Base-by-base conservation (phyloP, 192 early-diverging fungal species). In the Diversispora eburnea region DNA sequence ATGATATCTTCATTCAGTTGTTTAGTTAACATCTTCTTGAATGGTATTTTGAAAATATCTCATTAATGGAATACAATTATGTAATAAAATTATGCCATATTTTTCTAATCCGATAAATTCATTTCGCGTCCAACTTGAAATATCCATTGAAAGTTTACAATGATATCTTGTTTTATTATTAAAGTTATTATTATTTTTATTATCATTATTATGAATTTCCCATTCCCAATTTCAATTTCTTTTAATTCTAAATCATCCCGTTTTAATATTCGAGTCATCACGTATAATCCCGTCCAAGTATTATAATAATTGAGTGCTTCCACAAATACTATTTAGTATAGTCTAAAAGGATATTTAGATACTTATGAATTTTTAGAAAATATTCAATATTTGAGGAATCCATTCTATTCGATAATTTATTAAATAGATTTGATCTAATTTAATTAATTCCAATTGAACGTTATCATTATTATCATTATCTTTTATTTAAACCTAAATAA, bases 151-250 rank as follows among this genome's bases (percentile, higher is more conserved):
- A 33, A 33, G 25, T 33, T 33, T 33, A 33, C 25, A 33, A 33
- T 33, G 25, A 33, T 2, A 33, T 33, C 25, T 33, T 2, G 25
- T 33, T 33, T 33, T 33, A 33, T 33, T 33, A 33, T n/a, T n/a
- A n/a, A n/a, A n/a, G n/a, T n/a, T n/a, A n/a, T 33, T 33, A 7
- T 22, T 13, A 42, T 39, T 39, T 5, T 33, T 25, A 20, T 59
- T 9, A 54, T 4, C 12, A 25, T 33, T 39, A 12, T 13, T n/a
- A 2, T 25, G 9, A 6, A 72, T 46, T 3, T 57, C 70, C 70
- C 70, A 72, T 49, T 59, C 70, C 70, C 61, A n/a, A 72, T 39
- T 17, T 13, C 47, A 19, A 72, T 49, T 41, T 72, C 70, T 10
- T 72, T 46, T 6, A 72, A 22, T 13, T 47, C 22, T 61, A 72